These are phyloP conservation scores for Ceratonia siliqua DNA, from an alignment of 306 rosid species.

Conservation along the genomic window DNA sequence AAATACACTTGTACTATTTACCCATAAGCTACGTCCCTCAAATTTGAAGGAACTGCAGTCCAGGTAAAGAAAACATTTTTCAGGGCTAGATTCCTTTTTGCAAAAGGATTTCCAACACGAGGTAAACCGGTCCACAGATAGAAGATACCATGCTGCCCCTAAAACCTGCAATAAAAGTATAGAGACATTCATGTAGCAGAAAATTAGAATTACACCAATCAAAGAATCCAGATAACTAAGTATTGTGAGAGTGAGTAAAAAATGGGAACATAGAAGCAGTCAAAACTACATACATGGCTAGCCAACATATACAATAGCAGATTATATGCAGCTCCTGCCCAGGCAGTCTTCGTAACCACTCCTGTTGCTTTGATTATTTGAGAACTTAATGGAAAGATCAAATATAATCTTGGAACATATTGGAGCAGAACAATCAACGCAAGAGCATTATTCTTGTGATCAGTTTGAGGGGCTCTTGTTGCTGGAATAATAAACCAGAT, in stretches of 20 bases:
- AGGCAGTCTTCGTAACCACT: slow-evolving; percentile 97
- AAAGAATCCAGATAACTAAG: slow-evolving; percentile 18
- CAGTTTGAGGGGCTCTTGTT: slow-evolving; percentile 62
- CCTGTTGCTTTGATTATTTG: slow-evolving; percentile 96
- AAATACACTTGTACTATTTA: slow-evolving; percentile 61
- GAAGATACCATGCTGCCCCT: slow-evolving; percentile 97
- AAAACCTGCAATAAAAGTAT: slow-evolving; percentile 62
- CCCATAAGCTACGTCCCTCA: slow-evolving; percentile 52
- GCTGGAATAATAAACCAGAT: slow-evolving; percentile 97
- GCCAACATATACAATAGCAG: slow-evolving; percentile 92
- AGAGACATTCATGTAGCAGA: slow-evolving; percentile 7
- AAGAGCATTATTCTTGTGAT: slow-evolving; percentile 91
- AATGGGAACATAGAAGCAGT: slow-evolving; percentile 4
- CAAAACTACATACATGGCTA: slow-evolving; percentile 77
- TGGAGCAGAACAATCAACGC: slow-evolving; percentile 94
- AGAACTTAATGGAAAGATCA: slow-evolving; percentile 88
- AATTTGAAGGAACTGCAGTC: slow-evolving; percentile 56
- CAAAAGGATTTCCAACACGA: slow-evolving; percentile 87
- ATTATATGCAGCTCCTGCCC: slow-evolving; percentile 99
- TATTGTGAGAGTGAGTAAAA: neutral
- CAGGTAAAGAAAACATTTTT: slow-evolving; percentile 54
- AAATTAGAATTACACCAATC: slow-evolving; percentile 7
- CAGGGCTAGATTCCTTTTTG: slow-evolving; percentile 50
- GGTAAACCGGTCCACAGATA: slow-evolving; percentile 83
- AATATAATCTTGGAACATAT: slow-evolving; percentile 90